Percentiles rank a stretch among this genome's conserved stretches.
Conservation (phyloP, 1,284 basidiomycete genomes). For the Ceratobasidium sp. region DNA sequence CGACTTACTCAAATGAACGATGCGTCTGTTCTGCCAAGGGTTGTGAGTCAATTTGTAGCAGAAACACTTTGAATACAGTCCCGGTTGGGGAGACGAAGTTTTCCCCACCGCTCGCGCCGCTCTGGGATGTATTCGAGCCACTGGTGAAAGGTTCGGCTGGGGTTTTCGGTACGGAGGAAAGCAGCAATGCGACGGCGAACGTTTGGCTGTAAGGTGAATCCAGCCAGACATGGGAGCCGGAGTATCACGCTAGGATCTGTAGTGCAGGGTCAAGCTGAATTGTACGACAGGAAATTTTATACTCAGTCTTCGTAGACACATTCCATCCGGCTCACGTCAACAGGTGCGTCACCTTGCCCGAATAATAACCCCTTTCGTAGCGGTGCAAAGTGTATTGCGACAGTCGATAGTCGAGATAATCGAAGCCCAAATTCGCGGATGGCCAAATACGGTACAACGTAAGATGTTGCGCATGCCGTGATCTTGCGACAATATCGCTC, state of each 20-base stretch:
- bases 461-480: conserved; percentile 40
- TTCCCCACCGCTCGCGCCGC: conserved; percentile 9
- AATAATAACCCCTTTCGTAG: conserved; percentile 23
- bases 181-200: conserved; percentile 14
- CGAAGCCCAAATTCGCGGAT: not conserved
- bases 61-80: not conserved
- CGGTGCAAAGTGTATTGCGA: conserved; percentile 2
- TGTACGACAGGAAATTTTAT: not conserved
- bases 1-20: conserved; percentile 25
- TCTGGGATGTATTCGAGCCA: conserved; percentile 14
- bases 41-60: not conserved
- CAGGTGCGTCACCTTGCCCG: conserved; percentile 27
- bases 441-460: not conserved
- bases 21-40: not conserved
- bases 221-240: not conserved
- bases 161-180: not conserved
- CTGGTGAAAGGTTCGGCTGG: not conserved
- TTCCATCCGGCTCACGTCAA: conserved; percentile 19
- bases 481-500: conserved; percentile 56
- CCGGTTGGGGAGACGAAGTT: not conserved
- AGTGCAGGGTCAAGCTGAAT: not conserved
- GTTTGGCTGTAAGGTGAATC: not conserved
- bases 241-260: not conserved
- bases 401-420: not conserved
- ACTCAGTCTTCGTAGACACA: conserved; percentile 11